phyloP scores from a whole-genome alignment of 2,329 filamentous ascomycete genomes.

The Escovopsis weberi region DNA sequence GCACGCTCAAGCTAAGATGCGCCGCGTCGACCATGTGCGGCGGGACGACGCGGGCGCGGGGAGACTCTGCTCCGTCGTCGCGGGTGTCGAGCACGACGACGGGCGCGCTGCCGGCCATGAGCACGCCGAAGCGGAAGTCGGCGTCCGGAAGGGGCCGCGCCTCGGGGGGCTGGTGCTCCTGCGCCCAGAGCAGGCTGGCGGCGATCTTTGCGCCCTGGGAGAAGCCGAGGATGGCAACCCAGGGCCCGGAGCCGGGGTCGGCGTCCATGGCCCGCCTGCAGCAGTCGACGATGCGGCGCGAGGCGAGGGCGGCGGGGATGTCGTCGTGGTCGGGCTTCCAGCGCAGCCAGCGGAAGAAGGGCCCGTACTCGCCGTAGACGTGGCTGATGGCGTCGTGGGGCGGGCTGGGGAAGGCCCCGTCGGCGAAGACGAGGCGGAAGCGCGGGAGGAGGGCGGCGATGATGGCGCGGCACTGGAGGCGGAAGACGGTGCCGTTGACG shows the following conservation, averaged over 20 bases:
- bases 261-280: constrained; percentile 32
- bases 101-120: constrained; percentile 21
- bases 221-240: constrained; percentile 49
- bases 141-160: constrained; percentile 8
- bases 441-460: constrained; percentile 30
- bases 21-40: constrained; percentile 25
- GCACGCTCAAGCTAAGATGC: constrained; percentile 11
- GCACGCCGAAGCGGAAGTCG: constrained; percentile 20
- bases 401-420: constrained; percentile 50
- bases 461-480: constrained; percentile 47
- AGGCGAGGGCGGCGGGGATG: constrained; percentile 24
- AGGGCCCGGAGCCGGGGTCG: constrained; percentile 41
- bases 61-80: not conserved
- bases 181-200: constrained; percentile 46
- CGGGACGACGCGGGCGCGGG: constrained; percentile 22
- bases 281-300: constrained; percentile 24
- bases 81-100: constrained; percentile 14
- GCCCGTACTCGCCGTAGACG: constrained; percentile 51
- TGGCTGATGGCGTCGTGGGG: constrained; percentile 47
- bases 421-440: constrained; percentile 59
- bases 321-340: constrained; percentile 44
- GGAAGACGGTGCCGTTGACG: constrained; percentile 56
- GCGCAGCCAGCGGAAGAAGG: constrained; percentile 48
- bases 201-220: constrained; percentile 51
- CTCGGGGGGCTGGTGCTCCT: constrained; percentile 26